A percentile compares a stretch with the other conserved stretches of the same genome.
Evolutionary conservation across 768 basidiomycete genomes (phyloP).

Genomic region (Mycena galericulata): DNA sequence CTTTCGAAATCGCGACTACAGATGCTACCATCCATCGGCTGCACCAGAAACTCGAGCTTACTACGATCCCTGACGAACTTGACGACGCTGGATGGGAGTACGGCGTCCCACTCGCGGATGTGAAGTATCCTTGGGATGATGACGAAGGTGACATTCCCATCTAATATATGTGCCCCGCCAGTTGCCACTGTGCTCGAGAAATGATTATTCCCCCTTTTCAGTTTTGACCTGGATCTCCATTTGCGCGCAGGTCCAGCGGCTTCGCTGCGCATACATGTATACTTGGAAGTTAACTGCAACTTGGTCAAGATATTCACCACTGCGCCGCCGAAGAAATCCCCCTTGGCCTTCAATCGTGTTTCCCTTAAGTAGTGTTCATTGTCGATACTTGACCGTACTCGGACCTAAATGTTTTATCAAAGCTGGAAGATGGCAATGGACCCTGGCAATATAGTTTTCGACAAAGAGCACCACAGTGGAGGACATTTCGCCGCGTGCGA

Average conservation of each 20-base stretch:
- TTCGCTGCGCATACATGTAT: slow-evolving; percentile 66
- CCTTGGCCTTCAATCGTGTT: slow-evolving; percentile 57
- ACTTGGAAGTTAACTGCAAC: slow-evolving; percentile 55
- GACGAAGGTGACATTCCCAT: slow-evolving; percentile 58
- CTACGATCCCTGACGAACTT: slow-evolving; percentile 40
- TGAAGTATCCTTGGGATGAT: slow-evolving; percentile 55
- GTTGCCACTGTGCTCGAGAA: too few species aligned
- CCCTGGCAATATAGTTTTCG: slow-evolving; percentile 13
- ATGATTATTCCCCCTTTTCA: slow-evolving; percentile 38
- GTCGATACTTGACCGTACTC: too few species aligned
- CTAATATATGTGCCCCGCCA: too few species aligned
- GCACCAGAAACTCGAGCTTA: slow-evolving; percentile 35
- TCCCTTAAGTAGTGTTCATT: too few species aligned
- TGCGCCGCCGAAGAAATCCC: slow-evolving; percentile 50
- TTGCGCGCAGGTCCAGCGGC: too few species aligned
- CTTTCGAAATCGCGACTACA: not conserved
- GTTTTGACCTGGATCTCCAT: slow-evolving; percentile 71
- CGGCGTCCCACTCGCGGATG: too few species aligned
- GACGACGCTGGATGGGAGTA: slow-evolving; percentile 36
- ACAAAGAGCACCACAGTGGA: slow-evolving; percentile 3
- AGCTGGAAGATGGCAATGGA: slow-evolving; percentile 16
- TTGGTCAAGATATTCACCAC: not conserved
- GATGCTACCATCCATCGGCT: slow-evolving; percentile 6
- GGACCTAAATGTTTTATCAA: slow-evolving; percentile 47
- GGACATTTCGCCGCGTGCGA: slow-evolving; percentile 21